These are phyloP conservation scores for Candida andamanensis DNA, from an alignment of 805 yeast species.

Conservation along the genomic window DNA sequence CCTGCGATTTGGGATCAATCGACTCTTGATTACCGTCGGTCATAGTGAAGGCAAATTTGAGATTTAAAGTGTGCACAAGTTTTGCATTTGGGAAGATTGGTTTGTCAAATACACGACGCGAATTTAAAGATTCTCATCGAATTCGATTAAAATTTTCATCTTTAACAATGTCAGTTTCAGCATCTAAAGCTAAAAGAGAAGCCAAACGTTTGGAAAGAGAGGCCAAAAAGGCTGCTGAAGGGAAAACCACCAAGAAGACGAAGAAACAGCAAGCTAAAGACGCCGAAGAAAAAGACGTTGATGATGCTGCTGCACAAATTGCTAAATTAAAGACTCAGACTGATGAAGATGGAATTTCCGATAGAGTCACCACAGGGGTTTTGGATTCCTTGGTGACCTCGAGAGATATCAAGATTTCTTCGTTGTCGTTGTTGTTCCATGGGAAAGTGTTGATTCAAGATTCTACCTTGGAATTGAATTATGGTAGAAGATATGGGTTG, in stretches of 20 bases:
- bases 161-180: constrained; percentile 52
- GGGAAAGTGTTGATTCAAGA: constrained; percentile 96
- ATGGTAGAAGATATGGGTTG: constrained; percentile 95
- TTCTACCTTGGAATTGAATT: constrained; percentile 86
- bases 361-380: constrained; percentile 97
- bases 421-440: constrained; percentile 90
- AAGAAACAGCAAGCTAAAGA: constrained; percentile 52
- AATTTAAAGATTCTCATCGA: too few relatives aligned
- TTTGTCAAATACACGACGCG: too few relatives aligned
- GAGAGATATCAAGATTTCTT: constrained; percentile 87
- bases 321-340: constrained; percentile 86
- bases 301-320: constrained; percentile 66
- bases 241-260: constrained; percentile 66
- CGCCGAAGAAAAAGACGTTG: constrained; percentile 47
- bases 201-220: constrained; percentile 76
- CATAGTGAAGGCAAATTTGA: too few relatives aligned
- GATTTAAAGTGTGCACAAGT: too few relatives aligned
- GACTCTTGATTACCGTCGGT: too few relatives aligned
- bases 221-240: constrained; percentile 51
- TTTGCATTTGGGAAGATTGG: too few relatives aligned
- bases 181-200: constrained; percentile 97
- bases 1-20: too few relatives aligned
- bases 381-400: constrained; percentile 83
- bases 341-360: constrained; percentile 91
- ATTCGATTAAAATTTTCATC: too few relatives aligned